phyloP scores from a whole-genome alignment of 768 basidiomycete species.

The Amanita rubescens region DNA sequence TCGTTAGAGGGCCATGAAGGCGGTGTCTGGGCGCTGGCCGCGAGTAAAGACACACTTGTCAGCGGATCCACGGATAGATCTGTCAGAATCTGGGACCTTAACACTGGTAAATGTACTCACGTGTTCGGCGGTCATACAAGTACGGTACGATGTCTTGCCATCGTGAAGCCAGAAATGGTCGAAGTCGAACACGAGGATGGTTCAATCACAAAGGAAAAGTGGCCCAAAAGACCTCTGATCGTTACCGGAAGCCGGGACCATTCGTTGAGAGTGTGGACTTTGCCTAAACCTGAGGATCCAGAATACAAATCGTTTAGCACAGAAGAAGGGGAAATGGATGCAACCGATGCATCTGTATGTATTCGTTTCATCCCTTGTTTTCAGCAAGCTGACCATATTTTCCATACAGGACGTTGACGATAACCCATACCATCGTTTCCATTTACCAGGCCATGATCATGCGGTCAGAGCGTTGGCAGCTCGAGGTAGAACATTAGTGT shows the following conservation, averaged over 20 bases:
- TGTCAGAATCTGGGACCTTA: conserved; percentile 85
- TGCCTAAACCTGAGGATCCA: conserved; percentile 58
- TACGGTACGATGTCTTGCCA: conserved; percentile 92
- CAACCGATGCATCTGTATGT: conserved; percentile 34
- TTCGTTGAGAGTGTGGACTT: conserved; percentile 53
- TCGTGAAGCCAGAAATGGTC: conserved; percentile 88
- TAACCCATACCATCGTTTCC: conserved; percentile 87
- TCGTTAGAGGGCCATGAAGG: conserved; percentile 88
- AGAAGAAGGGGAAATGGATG: conserved; percentile 54
- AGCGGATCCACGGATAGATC: conserved; percentile 93
- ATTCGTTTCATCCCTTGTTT: not conserved
- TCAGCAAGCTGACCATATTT: not conserved
- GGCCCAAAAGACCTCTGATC: conserved; percentile 59
- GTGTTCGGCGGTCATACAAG: conserved; percentile 95
- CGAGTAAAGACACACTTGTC: conserved; percentile 80
- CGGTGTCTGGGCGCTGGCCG: conserved; percentile 94
- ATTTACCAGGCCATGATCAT: conserved; percentile 84
- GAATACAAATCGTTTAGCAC: conserved; percentile 63
- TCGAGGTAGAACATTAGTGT: conserved; percentile 82
- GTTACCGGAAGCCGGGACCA: conserved; percentile 72
- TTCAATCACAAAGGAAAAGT: conserved; percentile 58
- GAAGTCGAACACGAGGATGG: conserved; percentile 63
- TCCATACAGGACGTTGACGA: conserved; percentile 45
- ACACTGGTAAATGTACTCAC: conserved; percentile 77
- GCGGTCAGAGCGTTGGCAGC: conserved; percentile 92